Conservation (phyloP, 352 stramenopile species). For the Thalassiosira sp. region DNA sequence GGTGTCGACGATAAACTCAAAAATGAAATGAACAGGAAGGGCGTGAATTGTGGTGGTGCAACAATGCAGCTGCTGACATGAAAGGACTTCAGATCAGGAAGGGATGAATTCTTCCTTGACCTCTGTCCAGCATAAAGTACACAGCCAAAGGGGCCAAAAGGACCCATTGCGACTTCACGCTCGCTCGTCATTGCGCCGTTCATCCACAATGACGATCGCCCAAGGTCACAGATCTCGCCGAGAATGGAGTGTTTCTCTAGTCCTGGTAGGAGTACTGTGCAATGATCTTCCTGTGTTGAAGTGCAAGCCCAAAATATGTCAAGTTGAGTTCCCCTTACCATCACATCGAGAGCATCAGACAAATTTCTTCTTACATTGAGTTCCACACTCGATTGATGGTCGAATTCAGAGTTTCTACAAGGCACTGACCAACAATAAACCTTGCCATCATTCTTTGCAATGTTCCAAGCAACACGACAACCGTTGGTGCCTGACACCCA, state of each 20-base stretch:
- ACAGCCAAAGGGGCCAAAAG: slow-evolving; percentile 28
- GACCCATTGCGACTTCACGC: slow-evolving; percentile 45
- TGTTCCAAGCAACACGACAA: slow-evolving; percentile 40
- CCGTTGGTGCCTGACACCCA: slow-evolving; percentile 21
- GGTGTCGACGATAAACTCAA: slow-evolving; percentile 13
- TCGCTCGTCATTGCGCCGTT: slow-evolving; percentile 46
- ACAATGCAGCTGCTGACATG: slow-evolving; percentile 43
- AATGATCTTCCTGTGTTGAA: slow-evolving; percentile 3
- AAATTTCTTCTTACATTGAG: slow-evolving; percentile 1
- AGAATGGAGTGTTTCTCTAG: slow-evolving; percentile 30
- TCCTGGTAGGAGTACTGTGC: neutral
- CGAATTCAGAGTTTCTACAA: slow-evolving; percentile 16
- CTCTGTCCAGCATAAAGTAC: slow-evolving; percentile 49
- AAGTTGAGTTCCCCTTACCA: neutral
- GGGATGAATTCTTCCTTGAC: slow-evolving; percentile 22
- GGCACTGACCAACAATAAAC: slow-evolving; percentile 48
- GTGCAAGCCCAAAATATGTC: neutral
- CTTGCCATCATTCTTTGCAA: slow-evolving; percentile 48
- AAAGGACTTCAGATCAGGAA: slow-evolving; percentile 24
- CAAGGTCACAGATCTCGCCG: slow-evolving; percentile 41
- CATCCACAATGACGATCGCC: slow-evolving; percentile 46
- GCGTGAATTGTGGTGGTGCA: slow-evolving; percentile 38
- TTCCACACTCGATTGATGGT: neutral
- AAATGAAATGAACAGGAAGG: slow-evolving; percentile 49
- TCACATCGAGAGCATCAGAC: neutral